Base-by-base conservation (phyloP, 1,284 basidiomycete species). In the Papiliotrema terrestris region DNA sequence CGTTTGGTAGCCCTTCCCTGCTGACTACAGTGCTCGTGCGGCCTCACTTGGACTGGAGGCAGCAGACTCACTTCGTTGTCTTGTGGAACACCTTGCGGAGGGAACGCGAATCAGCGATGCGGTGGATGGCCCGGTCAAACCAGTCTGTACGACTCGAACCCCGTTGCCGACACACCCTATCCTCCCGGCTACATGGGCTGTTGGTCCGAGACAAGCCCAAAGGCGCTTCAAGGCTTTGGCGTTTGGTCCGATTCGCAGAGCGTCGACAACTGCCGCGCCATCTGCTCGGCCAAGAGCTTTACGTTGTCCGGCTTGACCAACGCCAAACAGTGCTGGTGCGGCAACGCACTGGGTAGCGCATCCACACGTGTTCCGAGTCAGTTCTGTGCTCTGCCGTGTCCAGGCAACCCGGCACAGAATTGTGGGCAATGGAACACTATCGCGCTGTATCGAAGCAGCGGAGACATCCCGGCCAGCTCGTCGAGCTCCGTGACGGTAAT, bases 371-470 rank as follows among this genome's bases (percentile, higher is more conserved):
- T 57, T 13, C 51, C 60, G 29, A 23, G 43, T 15, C 48, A 42
- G 14, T 38, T 53, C 6, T 69, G 68, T 49, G 46, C 46, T 17
- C 51, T 39, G 36, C 47, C 55, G 2, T 71, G 68, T 59, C 44
- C 47, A 11, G 65, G 66, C 9, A 54, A 62, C 32, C 20, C 44
- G 17, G 56, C 51, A n/a, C 52, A 62, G 47, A 63, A 51, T 8
- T 71, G 65, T 47, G 68, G 68, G 6, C 37, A 41, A 19, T 50
- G 49, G 49, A 43, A 50, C 49, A 37, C 32, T 19, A 38, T 49
- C 17, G 46, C 46, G 35, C 26, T 49, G 46, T 49, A 49, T 23
- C 9, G 14, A 22, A 29, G 25, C 25, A 46, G 25, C 45, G 23
- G 14, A 17, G 45, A 23, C 2, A 25, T 9, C 32, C 25, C 45